Conservation (phyloP, 768 basidiomycete species). For the Sutorius australiensis region DNA sequence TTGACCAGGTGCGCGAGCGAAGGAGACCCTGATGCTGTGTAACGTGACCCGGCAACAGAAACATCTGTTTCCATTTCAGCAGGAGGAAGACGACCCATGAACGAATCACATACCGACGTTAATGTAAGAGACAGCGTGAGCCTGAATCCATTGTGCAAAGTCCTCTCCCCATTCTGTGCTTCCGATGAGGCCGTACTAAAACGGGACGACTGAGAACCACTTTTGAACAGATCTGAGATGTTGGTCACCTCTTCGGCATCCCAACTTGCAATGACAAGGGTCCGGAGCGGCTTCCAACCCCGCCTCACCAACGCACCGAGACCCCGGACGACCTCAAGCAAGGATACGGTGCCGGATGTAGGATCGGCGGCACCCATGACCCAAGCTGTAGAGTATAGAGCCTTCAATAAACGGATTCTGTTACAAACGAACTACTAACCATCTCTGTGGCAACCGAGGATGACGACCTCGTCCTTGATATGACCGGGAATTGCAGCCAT, state of each 20-base stretch:
- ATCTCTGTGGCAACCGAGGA: conserved; percentile 87
- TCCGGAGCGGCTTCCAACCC: conserved; percentile 67
- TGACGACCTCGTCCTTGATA: conserved; percentile 75
- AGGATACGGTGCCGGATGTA: conserved; percentile 50
- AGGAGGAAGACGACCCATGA: neutral
- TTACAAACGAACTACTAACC: conserved; percentile 40
- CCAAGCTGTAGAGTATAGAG: conserved; percentile 24
- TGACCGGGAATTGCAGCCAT: conserved; percentile 82
- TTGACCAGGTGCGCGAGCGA: conserved; percentile 60
- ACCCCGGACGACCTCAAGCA: conserved; percentile 54
- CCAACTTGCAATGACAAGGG: conserved; percentile 73
- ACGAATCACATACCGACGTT: conserved; percentile 54
- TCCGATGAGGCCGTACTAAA: conserved; percentile 68
- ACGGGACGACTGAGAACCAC: neutral
- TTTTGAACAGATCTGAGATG: neutral
- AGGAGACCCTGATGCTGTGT: conserved; percentile 50
- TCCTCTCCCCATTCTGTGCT: conserved; percentile 95
- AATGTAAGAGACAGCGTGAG: conserved; percentile 80
- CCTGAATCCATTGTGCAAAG: conserved; percentile 73
- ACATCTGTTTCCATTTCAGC: conserved; percentile 36
- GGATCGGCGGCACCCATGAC: conserved; percentile 54
- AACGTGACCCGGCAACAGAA: conserved; percentile 55
- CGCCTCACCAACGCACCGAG: conserved; percentile 44
- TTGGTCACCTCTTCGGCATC: conserved; percentile 61
- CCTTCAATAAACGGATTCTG: neutral